These are phyloP conservation scores for Colletotrichum lupini DNA, from an alignment of 2,329 filamentous ascomycete genomes.

Conservation along the genomic window DNA sequence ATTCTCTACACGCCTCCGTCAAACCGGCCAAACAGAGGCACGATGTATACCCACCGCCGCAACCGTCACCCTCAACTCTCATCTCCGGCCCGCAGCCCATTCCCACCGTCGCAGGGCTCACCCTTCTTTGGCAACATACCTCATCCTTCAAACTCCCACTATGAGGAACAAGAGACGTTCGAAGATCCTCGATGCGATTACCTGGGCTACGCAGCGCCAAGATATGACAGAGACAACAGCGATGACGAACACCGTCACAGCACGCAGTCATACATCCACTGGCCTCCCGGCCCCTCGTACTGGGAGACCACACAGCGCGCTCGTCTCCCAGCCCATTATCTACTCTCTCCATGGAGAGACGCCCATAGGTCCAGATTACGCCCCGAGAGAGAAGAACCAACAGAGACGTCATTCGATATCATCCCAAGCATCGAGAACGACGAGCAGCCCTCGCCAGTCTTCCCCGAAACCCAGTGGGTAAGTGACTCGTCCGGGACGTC, in stretches of 20 bases:
- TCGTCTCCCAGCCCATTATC: too few species aligned
- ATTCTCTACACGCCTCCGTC: neutral
- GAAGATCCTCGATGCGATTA: neutral
- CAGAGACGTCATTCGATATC: too few species aligned
- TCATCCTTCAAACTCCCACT: neutral
- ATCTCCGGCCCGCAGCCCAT: neutral
- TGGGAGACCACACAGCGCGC: neutral
- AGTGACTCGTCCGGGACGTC: neutral
- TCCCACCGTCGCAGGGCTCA: neutral
- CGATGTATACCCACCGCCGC: constrained; percentile 12
- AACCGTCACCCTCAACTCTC: constrained; percentile 21
- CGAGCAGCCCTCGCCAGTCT: neutral
- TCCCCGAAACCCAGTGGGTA: neutral
- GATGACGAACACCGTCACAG: too few species aligned
- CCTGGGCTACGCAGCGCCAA: neutral
- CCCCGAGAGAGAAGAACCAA: neutral
- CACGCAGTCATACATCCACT: neutral
- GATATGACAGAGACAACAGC: neutral
- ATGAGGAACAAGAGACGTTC: too few species aligned
- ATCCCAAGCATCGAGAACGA: neutral
- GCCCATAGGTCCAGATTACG: neutral
- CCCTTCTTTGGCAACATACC: neutral
- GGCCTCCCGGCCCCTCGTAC: too few species aligned
- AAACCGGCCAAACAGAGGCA: neutral
- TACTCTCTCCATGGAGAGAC: neutral